Evolutionary conservation across 164 flowering plant species (phyloP).

Genomic region (Vitis rupestris): DNA sequence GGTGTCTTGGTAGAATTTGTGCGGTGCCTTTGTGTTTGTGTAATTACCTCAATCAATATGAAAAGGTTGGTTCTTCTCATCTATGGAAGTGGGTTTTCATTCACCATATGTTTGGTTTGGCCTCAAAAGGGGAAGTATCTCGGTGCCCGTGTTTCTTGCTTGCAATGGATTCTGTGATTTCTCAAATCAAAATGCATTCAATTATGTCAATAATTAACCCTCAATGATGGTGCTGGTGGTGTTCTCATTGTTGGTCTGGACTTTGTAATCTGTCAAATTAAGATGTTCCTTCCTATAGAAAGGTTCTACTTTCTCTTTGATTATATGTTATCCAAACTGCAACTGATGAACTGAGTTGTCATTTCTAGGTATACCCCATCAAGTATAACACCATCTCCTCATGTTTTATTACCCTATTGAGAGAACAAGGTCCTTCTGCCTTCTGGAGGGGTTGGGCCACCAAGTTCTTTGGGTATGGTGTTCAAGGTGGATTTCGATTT

Average conservation of each 20-base stretch:
- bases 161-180: background rate
- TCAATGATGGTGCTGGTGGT: background rate
- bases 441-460: slow-evolving; percentile 94
- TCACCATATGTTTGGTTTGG: too few species aligned
- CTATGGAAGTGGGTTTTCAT: too few species aligned
- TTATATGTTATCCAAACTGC: too few species aligned
- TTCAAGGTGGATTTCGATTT: slow-evolving; percentile 88
- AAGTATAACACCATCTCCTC: slow-evolving; percentile 63
- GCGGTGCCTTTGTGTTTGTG: too few species aligned
- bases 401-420: slow-evolving; percentile 60
- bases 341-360: background rate
- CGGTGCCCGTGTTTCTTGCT: background rate
- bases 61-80: too few species aligned
- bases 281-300: too few species aligned
- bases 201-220: background rate
- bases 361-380: slow-evolving; percentile 72
- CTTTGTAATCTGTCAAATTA: background rate
- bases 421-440: slow-evolving; percentile 74
- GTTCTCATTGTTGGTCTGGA: background rate
- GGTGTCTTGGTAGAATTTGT: too few species aligned
- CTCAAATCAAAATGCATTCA: background rate
- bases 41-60: too few species aligned
- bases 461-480: slow-evolving; percentile 85
- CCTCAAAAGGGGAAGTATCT: too few species aligned
- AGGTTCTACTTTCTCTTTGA: too few species aligned